Evolutionary conservation across 2,329 filamentous ascomycete genomes (phyloP).

Genomic region (Colletotrichum eleusines): DNA sequence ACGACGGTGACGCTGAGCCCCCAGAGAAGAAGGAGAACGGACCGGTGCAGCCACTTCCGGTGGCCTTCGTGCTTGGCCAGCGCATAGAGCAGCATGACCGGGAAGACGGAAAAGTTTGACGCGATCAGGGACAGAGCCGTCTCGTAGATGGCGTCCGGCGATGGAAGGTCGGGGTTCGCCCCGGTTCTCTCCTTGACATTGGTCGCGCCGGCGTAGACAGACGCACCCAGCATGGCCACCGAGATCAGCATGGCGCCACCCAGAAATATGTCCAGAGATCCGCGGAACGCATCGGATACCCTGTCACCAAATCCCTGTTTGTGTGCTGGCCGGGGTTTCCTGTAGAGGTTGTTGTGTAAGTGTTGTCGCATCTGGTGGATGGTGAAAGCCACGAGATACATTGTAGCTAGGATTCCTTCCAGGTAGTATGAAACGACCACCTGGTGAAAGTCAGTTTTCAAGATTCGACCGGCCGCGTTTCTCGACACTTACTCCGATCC

Average conservation of each 20-base stretch:
- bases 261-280: conserved; percentile 38
- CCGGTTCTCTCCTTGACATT: conserved; percentile 11
- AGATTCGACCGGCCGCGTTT: too few relatives aligned
- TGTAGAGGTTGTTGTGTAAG: conserved; percentile 9
- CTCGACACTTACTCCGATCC: conserved; percentile 26
- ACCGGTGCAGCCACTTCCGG: conserved; percentile 38
- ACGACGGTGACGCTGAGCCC: conserved; percentile 31
- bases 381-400: conserved; percentile 36
- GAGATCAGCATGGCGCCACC: conserved; percentile 36
- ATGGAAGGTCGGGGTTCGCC: conserved; percentile 30
- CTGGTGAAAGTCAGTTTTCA: conserved; percentile 2
- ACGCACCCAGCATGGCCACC: conserved; percentile 38
- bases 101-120: conserved; percentile 38
- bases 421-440: conserved; percentile 37
- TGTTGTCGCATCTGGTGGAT: conserved; percentile 24
- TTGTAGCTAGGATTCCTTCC: conserved; percentile 35
- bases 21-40: conserved; percentile 32
- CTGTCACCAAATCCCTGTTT: conserved; percentile 7
- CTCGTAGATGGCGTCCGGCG: conserved; percentile 26
- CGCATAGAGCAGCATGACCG: conserved; percentile 39
- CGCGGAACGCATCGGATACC: conserved; percentile 37
- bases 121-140: conserved; percentile 29
- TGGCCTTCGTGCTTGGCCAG: conserved; percentile 37
- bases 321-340: conserved; percentile 19
- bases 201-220: conserved; percentile 22